phyloP scores from a whole-genome alignment of 2,329 filamentous ascomycete genomes.

The Tolypocladium cylindrosporum region DNA sequence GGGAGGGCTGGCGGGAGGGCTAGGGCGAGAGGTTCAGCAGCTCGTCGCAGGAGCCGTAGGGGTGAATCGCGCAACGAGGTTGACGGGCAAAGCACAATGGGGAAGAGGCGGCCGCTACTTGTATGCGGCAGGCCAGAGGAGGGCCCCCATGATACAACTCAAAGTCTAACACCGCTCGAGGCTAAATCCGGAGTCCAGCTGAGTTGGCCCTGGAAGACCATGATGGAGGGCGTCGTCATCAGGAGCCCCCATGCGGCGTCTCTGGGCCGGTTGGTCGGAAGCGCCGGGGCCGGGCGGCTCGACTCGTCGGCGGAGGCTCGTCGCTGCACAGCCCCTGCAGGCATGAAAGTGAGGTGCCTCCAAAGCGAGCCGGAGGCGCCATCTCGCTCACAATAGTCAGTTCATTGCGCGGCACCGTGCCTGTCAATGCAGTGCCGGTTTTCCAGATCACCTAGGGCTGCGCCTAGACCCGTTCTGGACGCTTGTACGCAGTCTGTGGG shows the following conservation, averaged over 20 bases:
- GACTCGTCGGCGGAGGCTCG: neutral
- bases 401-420: neutral
- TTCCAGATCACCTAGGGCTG: neutral
- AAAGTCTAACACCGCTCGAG: neutral
- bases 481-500: too few species aligned
- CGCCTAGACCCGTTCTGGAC: too few species aligned
- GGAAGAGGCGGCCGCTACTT: neutral
- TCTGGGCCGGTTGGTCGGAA: too few species aligned
- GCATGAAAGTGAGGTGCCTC: neutral
- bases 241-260: too few species aligned
- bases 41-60: neutral
- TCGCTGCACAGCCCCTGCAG: neutral
- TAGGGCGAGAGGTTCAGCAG: neutral
- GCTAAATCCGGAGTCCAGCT: neutral
- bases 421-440: neutral
- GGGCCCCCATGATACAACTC: neutral
- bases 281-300: too few species aligned
- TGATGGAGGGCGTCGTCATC: too few species aligned
- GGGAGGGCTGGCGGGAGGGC: neutral
- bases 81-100: neutral
- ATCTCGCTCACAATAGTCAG: neutral
- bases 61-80: neutral
- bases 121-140: neutral
- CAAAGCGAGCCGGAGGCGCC: too few species aligned
- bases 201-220: too few species aligned